Conservation (phyloP, 768 basidiomycete genomes). For the Cystobasidiopsis lactophilus region DNA sequence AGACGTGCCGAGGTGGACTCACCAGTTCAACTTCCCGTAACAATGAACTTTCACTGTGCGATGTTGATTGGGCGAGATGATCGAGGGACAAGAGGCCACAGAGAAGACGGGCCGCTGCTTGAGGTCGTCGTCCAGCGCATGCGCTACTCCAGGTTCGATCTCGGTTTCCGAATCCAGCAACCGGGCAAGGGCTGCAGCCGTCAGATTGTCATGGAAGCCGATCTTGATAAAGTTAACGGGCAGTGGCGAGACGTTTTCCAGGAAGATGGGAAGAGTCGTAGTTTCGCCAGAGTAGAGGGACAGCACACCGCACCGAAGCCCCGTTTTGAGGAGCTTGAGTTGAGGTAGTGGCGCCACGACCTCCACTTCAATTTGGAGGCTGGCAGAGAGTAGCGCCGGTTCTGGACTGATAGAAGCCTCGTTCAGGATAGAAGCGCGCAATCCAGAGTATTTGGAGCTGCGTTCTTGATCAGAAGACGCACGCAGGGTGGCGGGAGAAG, state of each 20-base stretch:
- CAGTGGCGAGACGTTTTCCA: constrained; percentile 61
- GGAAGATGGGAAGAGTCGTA: constrained; percentile 29
- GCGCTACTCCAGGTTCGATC: constrained; percentile 58
- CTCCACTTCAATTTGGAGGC: constrained; percentile 58
- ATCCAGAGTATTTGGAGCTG: too few species aligned
- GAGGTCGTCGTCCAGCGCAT: constrained; percentile 71
- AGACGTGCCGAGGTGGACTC: not conserved
- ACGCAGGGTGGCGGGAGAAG: too few species aligned
- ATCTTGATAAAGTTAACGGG: constrained; percentile 69
- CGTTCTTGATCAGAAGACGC: too few species aligned
- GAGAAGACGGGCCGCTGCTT: constrained; percentile 56
- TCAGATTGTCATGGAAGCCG: constrained; percentile 76
- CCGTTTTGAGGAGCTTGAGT: constrained; percentile 61
- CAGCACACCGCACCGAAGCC: constrained; percentile 75
- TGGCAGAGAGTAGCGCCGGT: too few species aligned
- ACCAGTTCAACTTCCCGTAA: constrained; percentile 4
- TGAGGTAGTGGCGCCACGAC: constrained; percentile 75
- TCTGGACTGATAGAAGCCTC: too few species aligned
- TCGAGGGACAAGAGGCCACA: constrained; percentile 35
- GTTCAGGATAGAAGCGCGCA: constrained; percentile 3
- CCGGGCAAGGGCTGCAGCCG: constrained; percentile 47
- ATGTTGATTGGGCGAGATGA: constrained; percentile 37
- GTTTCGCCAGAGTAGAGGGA: constrained; percentile 90
- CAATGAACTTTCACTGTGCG: constrained; percentile 21
- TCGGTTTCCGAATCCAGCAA: constrained; percentile 46